Percentiles rank a stretch among this genome's conserved stretches.
These are phyloP conservation scores for Fulvia fulva DNA, from an alignment of 2,329 filamentous ascomycete genomes.

Conservation along the genomic window DNA sequence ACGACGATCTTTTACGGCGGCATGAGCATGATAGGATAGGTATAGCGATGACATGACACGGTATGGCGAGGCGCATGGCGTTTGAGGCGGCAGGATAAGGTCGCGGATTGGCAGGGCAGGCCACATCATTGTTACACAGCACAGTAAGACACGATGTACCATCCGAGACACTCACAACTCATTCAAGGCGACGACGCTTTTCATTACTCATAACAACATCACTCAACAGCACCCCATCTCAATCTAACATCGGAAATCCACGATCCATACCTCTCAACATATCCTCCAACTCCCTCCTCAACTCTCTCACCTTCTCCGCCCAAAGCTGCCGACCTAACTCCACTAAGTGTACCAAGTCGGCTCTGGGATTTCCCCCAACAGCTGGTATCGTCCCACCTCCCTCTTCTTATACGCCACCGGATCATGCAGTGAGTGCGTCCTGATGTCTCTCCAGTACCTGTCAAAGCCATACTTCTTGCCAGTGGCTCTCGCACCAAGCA, in stretches of 20 bases:
- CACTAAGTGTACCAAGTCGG: slow-evolving; percentile 60
- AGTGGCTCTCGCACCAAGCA: slow-evolving; percentile 58
- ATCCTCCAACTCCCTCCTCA: slow-evolving; percentile 1
- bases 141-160: too few species aligned
- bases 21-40: not conserved
- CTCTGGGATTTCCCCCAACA: slow-evolving; percentile 55
- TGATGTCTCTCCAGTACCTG: slow-evolving; percentile 63
- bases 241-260: slow-evolving; percentile 1
- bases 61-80: not conserved
- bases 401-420: slow-evolving; percentile 64
- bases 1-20: not conserved
- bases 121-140: not conserved
- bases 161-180: not conserved
- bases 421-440: slow-evolving; percentile 64
- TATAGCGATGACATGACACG: not conserved
- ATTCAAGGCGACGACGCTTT: not conserved
- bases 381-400: slow-evolving; percentile 56
- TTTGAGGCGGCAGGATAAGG: not conserved
- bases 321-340: slow-evolving; percentile 6
- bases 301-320: not conserved
- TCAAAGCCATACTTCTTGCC: slow-evolving; percentile 58
- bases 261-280: not conserved
- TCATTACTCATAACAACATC: not conserved
- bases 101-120: not conserved
- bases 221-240: not conserved